A percentile compares a stretch with the other conserved stretches of the same genome.
phyloP scores from a whole-genome alignment of 1,284 basidiomycete species.

The Austropuccinia psidii region DNA sequence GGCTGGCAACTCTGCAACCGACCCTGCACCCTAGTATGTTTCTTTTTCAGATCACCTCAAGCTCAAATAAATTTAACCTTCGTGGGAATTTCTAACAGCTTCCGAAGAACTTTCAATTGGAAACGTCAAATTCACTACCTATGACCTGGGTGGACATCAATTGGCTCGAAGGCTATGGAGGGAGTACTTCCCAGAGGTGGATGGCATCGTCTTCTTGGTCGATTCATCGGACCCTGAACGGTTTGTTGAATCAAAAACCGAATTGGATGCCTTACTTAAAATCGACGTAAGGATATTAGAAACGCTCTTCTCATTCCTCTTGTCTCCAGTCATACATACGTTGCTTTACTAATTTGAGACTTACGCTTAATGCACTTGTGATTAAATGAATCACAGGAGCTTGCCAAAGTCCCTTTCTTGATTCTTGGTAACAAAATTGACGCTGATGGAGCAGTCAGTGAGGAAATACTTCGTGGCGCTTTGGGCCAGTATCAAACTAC shows the following conservation, averaged over 20 bases:
- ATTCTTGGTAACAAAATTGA: slow-evolving; percentile 99
- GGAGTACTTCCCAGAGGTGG: slow-evolving; percentile 99
- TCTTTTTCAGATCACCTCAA: slow-evolving; percentile 30
- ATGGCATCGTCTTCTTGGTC: slow-evolving; percentile 97
- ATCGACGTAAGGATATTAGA: slow-evolving; percentile 58
- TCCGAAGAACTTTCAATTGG: slow-evolving; percentile 99
- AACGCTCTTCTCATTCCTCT: no score
- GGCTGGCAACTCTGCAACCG: slow-evolving; percentile 92
- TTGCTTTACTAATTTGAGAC: no score
- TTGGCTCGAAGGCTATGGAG: slow-evolving; percentile 98
- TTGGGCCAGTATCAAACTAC: slow-evolving; percentile 97
- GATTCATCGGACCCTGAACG: slow-evolving; percentile 95
- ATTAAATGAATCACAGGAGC: slow-evolving; percentile 51
- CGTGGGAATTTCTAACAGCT: no score
- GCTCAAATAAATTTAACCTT: neutral
- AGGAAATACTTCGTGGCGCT: slow-evolving; percentile 92
- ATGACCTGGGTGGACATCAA: slow-evolving; percentile 95
- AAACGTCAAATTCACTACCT: slow-evolving; percentile 97
- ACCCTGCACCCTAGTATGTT: slow-evolving; percentile 94
- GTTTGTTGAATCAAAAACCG: slow-evolving; percentile 89
- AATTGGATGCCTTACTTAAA: slow-evolving; percentile 86
- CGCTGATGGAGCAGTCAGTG: slow-evolving; percentile 90
- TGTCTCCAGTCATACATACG: no score
- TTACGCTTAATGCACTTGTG: no score
- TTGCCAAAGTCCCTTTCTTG: slow-evolving; percentile 94